phyloP scores from a whole-genome alignment of 345 rosid species.

The Rhodamnia rubescens region DNA sequence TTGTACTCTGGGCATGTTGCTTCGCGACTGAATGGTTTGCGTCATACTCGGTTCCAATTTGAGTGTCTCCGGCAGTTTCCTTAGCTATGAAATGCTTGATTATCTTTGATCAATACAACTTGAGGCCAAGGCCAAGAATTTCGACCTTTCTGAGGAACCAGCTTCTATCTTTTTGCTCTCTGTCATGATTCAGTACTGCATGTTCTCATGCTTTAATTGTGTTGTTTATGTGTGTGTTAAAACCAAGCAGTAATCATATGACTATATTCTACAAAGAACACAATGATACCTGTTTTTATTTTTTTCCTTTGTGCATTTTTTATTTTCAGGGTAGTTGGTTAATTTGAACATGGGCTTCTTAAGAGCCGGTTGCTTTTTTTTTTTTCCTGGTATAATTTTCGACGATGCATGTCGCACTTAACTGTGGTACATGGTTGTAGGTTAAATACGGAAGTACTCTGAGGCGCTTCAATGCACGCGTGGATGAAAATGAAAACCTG shows the following conservation, averaged over 20 bases:
- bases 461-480: conserved; percentile 62
- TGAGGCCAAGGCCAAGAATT: background rate
- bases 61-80: background rate
- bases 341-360: background rate
- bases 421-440: conserved; percentile 14
- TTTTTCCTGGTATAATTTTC: background rate
- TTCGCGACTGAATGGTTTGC: background rate
- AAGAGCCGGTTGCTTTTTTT: background rate
- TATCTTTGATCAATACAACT: background rate
- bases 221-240: background rate
- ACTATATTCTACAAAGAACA: background rate
- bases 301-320: background rate
- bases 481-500: conserved; percentile 41
- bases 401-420: background rate
- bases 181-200: background rate
- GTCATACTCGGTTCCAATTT: background rate
- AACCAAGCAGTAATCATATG: background rate
- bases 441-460: conserved; percentile 63
- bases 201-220: background rate
- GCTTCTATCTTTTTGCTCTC: background rate
- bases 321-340: background rate
- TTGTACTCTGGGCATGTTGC: background rate
- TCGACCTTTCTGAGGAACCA: background rate
- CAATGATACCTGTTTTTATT: background rate
- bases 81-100: background rate